Evolutionary conservation across 208 protist genomes (phyloP).

Genomic region (Wallacemonas collosoma): DNA sequence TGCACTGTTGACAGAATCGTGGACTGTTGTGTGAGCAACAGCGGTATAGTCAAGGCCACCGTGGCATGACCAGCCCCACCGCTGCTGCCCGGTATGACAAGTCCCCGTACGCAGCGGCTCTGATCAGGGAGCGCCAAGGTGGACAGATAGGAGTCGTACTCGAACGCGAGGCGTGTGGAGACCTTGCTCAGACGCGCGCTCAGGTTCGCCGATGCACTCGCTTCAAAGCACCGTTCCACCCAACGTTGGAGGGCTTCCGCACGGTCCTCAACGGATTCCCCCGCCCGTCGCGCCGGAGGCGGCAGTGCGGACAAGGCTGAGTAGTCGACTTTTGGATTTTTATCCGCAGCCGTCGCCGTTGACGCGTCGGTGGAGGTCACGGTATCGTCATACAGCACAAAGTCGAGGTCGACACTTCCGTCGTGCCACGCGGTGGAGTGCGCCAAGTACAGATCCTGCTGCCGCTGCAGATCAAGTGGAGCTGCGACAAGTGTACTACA

Average conservation of each 20-base stretch:
- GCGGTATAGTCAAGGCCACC: constrained; percentile 38
- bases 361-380: not conserved
- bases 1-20: constrained; percentile 22
- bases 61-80: constrained; percentile 3
- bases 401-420: constrained; percentile 42
- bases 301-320: constrained; percentile 27
- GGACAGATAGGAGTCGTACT: constrained; percentile 46
- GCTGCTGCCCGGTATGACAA: constrained; percentile 23
- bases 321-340: constrained; percentile 39
- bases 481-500: constrained; percentile 28
- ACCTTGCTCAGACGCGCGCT: constrained; percentile 22
- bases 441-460: not conserved
- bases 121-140: not conserved
- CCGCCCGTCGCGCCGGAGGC: constrained; percentile 24
- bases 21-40: constrained; percentile 23
- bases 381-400: constrained; percentile 34
- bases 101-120: constrained; percentile 23
- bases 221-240: constrained; percentile 41
- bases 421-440: not conserved
- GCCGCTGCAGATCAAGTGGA: constrained; percentile 13
- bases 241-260: constrained; percentile 32
- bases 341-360: constrained; percentile 17
- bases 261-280: constrained; percentile 25
- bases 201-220: constrained; percentile 25
- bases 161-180: constrained; percentile 33